Evolutionary conservation across 129 eudicot species (phyloP).

Genomic region (Chrysanthemum lavandulifolium): DNA sequence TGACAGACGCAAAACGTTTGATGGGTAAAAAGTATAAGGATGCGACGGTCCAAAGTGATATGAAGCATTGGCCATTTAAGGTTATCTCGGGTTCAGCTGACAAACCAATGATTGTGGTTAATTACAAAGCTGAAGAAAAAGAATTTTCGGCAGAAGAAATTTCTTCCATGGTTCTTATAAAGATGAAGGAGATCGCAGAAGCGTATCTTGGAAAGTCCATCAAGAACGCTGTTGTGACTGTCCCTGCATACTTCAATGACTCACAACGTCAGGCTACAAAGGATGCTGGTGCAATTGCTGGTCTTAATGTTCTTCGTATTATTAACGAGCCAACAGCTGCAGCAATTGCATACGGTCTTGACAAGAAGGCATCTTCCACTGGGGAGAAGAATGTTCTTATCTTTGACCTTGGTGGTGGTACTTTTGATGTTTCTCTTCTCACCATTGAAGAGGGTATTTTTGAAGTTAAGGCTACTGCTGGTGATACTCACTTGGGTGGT

Average conservation of each 20-base stretch:
- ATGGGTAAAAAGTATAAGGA: slow-evolving; percentile 21
- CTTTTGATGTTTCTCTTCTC: slow-evolving; percentile 3
- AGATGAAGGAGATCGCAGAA: neutral
- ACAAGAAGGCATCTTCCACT: neutral
- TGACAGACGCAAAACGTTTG: slow-evolving; percentile 9
- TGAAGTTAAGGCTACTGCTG: neutral
- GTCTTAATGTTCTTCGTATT: too few relatives aligned
- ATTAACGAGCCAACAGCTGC: neutral
- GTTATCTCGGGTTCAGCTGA: slow-evolving; percentile 7
- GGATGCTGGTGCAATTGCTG: too few relatives aligned
- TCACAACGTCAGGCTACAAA: too few relatives aligned
- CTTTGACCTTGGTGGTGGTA: neutral
- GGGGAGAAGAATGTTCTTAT: neutral
- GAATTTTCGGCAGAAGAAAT: neutral
- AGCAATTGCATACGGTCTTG: neutral
- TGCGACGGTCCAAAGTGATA: slow-evolving; percentile 21
- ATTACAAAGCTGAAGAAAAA: neutral
- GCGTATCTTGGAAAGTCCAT: neutral
- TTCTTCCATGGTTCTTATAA: slow-evolving; percentile 2
- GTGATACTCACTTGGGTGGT: too few relatives aligned
- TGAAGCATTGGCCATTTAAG: slow-evolving; percentile 28
- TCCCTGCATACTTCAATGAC: neutral
- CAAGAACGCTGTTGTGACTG: neutral
- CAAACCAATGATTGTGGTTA: neutral
- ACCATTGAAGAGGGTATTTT: neutral